A percentile compares a stretch with the other conserved stretches of the same genome.
These are phyloP conservation scores for Meyerozyma carpophila DNA, from an alignment of 1,139 yeast genomes.

Conservation along the genomic window DNA sequence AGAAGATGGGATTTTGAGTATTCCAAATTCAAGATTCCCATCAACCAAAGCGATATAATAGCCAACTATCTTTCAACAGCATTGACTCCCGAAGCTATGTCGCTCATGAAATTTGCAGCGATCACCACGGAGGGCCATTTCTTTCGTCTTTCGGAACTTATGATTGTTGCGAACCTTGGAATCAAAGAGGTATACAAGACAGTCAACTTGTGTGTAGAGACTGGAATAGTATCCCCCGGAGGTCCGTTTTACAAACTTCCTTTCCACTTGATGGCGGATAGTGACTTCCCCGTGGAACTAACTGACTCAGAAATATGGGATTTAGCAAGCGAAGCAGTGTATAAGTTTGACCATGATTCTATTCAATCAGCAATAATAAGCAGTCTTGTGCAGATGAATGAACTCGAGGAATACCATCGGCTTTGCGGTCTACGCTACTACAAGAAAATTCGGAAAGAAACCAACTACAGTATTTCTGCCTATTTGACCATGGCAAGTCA, in stretches of 20 bases:
- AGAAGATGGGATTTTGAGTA: slow-evolving; percentile 10
- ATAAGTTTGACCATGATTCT: slow-evolving; percentile 33
- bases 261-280: slow-evolving; percentile 29
- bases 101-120: slow-evolving; percentile 38
- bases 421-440: slow-evolving; percentile 39
- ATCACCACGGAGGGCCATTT: slow-evolving; percentile 36
- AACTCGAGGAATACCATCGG: slow-evolving; percentile 30
- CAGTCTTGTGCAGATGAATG: slow-evolving; percentile 19
- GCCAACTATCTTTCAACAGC: slow-evolving; percentile 10
- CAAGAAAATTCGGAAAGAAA: slow-evolving; percentile 17
- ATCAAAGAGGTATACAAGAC: slow-evolving; percentile 20
- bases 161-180: slow-evolving; percentile 32
- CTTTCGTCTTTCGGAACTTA: slow-evolving; percentile 40
- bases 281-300: slow-evolving; percentile 33
- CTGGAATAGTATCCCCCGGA: slow-evolving; percentile 32
- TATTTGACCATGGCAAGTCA: slow-evolving; percentile 33
- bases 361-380: slow-evolving; percentile 22
- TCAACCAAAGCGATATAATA: slow-evolving; percentile 7
- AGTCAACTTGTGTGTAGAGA: slow-evolving; percentile 29
- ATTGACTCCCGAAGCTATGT: slow-evolving; percentile 13
- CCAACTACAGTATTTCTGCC: slow-evolving; percentile 15
- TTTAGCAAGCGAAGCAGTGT: slow-evolving; percentile 29
- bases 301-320: slow-evolving; percentile 29
- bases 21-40: slow-evolving; percentile 3
- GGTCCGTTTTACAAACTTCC: slow-evolving; percentile 47